Base-by-base conservation (phyloP, 805 yeast species). In the Lachancea thermotolerans region DNA sequence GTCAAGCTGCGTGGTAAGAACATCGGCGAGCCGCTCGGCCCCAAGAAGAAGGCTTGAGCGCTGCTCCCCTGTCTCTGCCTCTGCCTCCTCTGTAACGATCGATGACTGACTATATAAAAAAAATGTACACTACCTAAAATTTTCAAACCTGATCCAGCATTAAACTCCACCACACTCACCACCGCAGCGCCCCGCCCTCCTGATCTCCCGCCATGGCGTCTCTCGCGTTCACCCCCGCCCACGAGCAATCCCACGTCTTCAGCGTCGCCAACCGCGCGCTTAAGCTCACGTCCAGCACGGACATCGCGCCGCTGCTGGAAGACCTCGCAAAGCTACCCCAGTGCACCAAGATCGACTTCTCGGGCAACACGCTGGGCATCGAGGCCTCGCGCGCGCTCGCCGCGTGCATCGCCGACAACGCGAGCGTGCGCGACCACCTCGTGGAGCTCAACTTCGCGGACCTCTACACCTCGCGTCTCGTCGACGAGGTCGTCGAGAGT, bases 1-100 rank as follows among this genome's bases (percentile, higher is more conserved):
- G 84, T 93, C 52, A 93, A 89, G 72, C 79, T 93, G 64, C 81
- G 98, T 72, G 99, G 99, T 64, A 90, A 91, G 73, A 85, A 82
- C 68, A 85, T 93, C 59, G 99, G 99, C 51, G 80, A 82, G 59
- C 96, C 98, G 30, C 74, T 93, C 55, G 68, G 67, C 45, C 69
- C 67, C 32, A 70, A 70, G 55, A 70, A 70, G 64, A 67, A 43
- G 46, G 37, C 41, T 16, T 43, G 14, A 38, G 14, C 10, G 3
- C 30, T 2, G 18, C 18, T 12, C 17, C 34, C 34, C 14, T 30
- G 14, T 8, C 33, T 11, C 14, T 4, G 8, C 8, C 5, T 5
- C 33, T 11, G 14, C 17, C 27, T 12, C 35, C 35, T 32, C 27
- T 35, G 18, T 42, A 31, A 29, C 28, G n/a, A 37, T 37, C 37